phyloP scores from a whole-genome alignment of 2,329 filamentous ascomycete genomes.

The Ophiostoma montium region DNA sequence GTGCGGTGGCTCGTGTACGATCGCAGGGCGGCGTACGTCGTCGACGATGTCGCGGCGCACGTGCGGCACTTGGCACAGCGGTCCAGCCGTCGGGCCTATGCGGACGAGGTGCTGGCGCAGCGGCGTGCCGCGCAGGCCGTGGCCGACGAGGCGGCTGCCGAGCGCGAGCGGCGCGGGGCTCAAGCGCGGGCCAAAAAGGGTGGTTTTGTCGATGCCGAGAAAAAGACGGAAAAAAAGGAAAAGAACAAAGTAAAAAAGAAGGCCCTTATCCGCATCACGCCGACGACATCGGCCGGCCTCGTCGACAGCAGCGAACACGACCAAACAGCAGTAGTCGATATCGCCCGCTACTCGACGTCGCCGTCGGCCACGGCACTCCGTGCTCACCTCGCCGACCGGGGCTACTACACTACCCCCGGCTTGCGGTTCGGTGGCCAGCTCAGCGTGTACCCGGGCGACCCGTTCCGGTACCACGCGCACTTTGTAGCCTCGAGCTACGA shows the following conservation, averaged over 20 bases:
- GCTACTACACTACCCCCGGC: conserved; percentile 82
- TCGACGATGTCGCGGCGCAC: conserved; percentile 68
- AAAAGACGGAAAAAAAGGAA: not conserved
- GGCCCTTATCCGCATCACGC: conserved; percentile 21
- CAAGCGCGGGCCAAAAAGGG: conserved; percentile 8
- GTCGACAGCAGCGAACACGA: conserved; percentile 13
- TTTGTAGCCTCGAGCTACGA: conserved; percentile 71
- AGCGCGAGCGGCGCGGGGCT: conserved; percentile 18
- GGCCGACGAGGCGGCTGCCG: conserved; percentile 24
- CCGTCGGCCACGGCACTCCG: conserved; percentile 42
- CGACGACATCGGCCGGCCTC: conserved; percentile 24
- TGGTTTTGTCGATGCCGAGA: too few species aligned
- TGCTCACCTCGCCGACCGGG: conserved; percentile 60
- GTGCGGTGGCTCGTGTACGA: conserved; percentile 66
- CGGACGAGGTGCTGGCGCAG: conserved; percentile 38
- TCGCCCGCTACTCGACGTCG: not conserved
- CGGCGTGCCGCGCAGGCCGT: conserved; percentile 26
- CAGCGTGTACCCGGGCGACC: conserved; percentile 89
- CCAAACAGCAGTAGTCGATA: too few species aligned
- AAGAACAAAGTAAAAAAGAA: not conserved
- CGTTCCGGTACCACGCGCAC: conserved; percentile 87
- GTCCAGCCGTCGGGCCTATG: conserved; percentile 39
- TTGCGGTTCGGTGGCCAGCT: conserved; percentile 90
- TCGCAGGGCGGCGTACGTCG: conserved; percentile 62
- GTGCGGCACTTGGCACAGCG: conserved; percentile 40